phyloP scores from a whole-genome alignment of 2,329 filamentous ascomycete species.

The Colletotrichum higginsianum region DNA sequence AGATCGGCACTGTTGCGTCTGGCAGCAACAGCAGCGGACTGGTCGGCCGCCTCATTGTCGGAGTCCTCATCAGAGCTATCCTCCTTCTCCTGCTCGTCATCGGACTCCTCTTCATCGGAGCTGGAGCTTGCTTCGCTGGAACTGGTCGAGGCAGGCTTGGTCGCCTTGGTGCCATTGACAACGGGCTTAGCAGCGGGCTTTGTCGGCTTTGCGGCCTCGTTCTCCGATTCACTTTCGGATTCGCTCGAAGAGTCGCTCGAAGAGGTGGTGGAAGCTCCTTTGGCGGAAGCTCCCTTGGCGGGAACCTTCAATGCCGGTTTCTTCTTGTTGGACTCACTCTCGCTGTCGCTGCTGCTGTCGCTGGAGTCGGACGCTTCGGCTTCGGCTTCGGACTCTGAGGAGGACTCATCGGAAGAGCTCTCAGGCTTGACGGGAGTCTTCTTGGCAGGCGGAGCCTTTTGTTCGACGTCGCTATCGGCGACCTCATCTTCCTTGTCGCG shows the following conservation, averaged over 20 bases:
- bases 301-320: constrained; percentile 43
- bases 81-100: constrained; percentile 43
- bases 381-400: constrained; percentile 47
- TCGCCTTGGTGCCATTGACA: constrained; percentile 33
- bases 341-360: constrained; percentile 51
- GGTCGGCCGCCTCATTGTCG: constrained; percentile 49
- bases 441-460: constrained; percentile 47
- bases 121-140: constrained; percentile 47
- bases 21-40: constrained; percentile 53
- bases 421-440: constrained; percentile 44
- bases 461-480: constrained; percentile 60
- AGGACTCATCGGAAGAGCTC: constrained; percentile 43
- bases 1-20: constrained; percentile 54
- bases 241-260: constrained; percentile 49
- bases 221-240: constrained; percentile 46
- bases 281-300: constrained; percentile 40
- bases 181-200: constrained; percentile 43
- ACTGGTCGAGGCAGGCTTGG: constrained; percentile 32
- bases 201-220: constrained; percentile 45
- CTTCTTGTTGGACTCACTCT: constrained; percentile 45
- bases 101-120: constrained; percentile 49
- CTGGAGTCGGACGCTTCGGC: constrained; percentile 42
- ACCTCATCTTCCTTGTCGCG: constrained; percentile 56
- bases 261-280: constrained; percentile 40
- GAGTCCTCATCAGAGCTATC: constrained; percentile 40